These are phyloP conservation scores for Penicillium sp. DNA, from an alignment of 2,329 filamentous ascomycete species.

Conservation along the genomic window DNA sequence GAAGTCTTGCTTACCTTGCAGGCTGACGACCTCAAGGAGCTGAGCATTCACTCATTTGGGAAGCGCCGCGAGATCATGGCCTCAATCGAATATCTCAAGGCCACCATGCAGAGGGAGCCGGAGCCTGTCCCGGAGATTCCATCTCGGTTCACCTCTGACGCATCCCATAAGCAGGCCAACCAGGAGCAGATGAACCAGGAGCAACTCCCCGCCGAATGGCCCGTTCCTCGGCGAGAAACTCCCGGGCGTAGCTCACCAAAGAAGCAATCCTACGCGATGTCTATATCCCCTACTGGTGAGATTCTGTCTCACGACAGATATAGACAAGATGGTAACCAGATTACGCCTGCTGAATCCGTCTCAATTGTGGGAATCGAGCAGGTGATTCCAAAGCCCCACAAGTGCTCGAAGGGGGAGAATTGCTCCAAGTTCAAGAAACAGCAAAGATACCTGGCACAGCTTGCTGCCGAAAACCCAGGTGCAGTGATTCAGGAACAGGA, in stretches of 20 bases:
- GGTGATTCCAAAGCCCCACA: constrained; percentile 78
- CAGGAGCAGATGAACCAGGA: not conserved
- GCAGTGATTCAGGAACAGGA: constrained; percentile 62
- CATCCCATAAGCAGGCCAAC: not conserved
- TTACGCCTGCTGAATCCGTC: constrained; percentile 72
- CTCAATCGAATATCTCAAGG: constrained; percentile 56
- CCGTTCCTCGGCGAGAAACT: not conserved
- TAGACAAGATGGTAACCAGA: not conserved
- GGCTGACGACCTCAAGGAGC: constrained; percentile 67
- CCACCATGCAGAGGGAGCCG: constrained; percentile 17
- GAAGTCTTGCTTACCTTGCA: constrained; percentile 83
- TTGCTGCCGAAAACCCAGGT: constrained; percentile 75
- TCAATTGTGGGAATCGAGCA: constrained; percentile 94
- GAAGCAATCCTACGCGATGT: not conserved
- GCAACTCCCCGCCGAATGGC: not conserved
- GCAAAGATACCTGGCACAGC: constrained; percentile 72
- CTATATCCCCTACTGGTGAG: not conserved
- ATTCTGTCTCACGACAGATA: not conserved
- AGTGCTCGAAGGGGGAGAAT: constrained; percentile 81
- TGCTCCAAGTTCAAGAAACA: constrained; percentile 82
- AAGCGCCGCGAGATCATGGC: constrained; percentile 63
- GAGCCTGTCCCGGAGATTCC: not conserved
- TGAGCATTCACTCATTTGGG: constrained; percentile 64
- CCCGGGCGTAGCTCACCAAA: not conserved
- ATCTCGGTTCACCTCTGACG: not conserved